Evolutionary conservation across 1,139 yeast species (phyloP).

Genomic region (Saccharomyces hybrid): DNA sequence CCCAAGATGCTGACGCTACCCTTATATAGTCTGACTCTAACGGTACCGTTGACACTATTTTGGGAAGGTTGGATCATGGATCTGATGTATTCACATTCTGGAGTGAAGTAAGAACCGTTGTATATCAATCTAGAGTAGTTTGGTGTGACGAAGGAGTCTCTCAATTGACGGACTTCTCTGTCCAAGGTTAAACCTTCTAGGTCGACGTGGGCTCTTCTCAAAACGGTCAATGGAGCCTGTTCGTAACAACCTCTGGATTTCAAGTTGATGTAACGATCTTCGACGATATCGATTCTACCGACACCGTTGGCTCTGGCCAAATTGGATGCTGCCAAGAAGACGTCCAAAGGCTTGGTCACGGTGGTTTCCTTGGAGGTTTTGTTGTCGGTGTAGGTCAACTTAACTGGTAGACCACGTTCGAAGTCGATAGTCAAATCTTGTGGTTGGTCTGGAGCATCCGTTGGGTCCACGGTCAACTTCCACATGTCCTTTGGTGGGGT

Average conservation of each 20-base stretch:
- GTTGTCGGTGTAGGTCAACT: constrained; percentile 56
- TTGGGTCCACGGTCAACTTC: constrained; percentile 95
- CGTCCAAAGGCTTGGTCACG: constrained; percentile 67
- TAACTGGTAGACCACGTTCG: constrained; percentile 80
- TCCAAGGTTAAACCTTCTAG: constrained; percentile 94
- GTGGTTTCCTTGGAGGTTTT: constrained; percentile 44
- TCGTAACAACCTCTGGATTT: constrained; percentile 99
- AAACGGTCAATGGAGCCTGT: constrained; percentile 93
- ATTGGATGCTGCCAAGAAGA: constrained; percentile 86
- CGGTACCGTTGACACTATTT: constrained; percentile 90
- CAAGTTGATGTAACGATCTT: constrained; percentile 96
- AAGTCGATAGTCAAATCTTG: constrained; percentile 80
- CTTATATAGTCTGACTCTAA: constrained; percentile 89
- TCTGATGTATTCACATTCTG: constrained; percentile 95
- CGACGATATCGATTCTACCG: constrained; percentile 97
- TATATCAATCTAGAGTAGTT: constrained; percentile 83
- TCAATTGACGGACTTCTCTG: constrained; percentile 93
- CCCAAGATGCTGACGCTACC: constrained; percentile 80
- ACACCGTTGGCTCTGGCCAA: constrained; percentile 98
- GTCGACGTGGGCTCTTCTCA: constrained; percentile 91
- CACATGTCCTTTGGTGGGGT: constrained; percentile 99
- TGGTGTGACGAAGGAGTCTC: constrained; percentile 94
- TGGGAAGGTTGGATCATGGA: constrained; percentile 92
- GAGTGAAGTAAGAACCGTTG: constrained; percentile 96
- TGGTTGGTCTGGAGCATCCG: constrained; percentile 88